These are phyloP conservation scores for Spathaspora hagerdaliae DNA, from an alignment of 805 yeast genomes.

Conservation along the genomic window DNA sequence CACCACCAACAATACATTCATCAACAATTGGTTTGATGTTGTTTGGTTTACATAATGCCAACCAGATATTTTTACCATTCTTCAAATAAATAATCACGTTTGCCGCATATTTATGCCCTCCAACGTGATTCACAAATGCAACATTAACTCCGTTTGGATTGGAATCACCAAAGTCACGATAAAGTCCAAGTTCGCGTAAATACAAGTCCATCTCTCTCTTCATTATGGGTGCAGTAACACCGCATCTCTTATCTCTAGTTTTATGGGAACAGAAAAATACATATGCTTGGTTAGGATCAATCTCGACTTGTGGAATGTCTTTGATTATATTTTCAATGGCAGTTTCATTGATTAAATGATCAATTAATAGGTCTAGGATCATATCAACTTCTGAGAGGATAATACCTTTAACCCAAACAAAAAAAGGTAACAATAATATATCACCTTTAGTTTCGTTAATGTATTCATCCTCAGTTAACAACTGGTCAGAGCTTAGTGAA, in stretches of 20 bases:
- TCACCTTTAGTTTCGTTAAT: conserved; percentile 47
- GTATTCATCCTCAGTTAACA: conserved; percentile 38
- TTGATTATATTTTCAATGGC: conserved; percentile 6
- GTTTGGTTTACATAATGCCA: conserved; percentile 78
- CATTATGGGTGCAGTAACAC: conserved; percentile 89
- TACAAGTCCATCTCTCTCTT: conserved; percentile 71
- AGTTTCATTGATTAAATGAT: conserved; percentile 29
- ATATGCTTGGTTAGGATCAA: conserved; percentile 38
- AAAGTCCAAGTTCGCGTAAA: conserved; percentile 65
- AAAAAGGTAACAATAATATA: conserved; percentile 67
- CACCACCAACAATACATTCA: conserved; percentile 66
- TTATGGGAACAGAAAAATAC: conserved; percentile 83
- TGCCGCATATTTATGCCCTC: conserved; percentile 95
- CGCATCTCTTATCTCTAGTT: conserved; percentile 91
- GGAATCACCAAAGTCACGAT: conserved; percentile 73
- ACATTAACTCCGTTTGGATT: conserved; percentile 74
- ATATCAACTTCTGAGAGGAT: conserved; percentile 36
- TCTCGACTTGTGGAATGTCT: conserved; percentile 15
- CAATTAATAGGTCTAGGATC: conserved; percentile 44
- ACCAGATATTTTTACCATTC: conserved; percentile 76
- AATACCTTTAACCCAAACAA: conserved; percentile 61
- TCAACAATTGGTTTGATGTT: conserved; percentile 72
- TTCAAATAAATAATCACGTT: conserved; percentile 75
- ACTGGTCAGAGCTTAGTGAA: conserved; percentile 46
- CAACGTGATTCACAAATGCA: conserved; percentile 77